Evolutionary conservation across 768 basidiomycete species (phyloP), one percentile per base, ranked within the genome.

Genomic region (Cystobasidium tubakii): DNA sequence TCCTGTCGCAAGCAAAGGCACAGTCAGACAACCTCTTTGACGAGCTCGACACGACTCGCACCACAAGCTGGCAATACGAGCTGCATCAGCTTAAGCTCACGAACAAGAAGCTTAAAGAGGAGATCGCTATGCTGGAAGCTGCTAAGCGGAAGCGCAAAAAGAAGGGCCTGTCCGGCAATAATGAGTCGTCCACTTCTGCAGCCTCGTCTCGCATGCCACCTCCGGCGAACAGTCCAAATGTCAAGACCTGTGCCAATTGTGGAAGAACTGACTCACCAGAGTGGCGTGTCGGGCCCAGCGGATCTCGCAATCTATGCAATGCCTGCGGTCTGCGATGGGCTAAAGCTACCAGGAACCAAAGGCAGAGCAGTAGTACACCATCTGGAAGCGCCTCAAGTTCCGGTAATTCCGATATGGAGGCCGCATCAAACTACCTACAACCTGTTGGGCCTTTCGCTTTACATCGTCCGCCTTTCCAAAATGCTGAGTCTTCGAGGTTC

Each of bases 291-390:
- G 95, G 95, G 13, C 95, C 95, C 0, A 84, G 86, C 71, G 95
- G 95, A 33, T 90, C 93, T 1, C 97, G 97, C 83, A 96, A 95
- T n/a, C 83, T 97, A 3, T 97, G 95, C 84, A 96, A 97, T 81
- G 93, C 93, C 1, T 96, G 95, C 77, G 94, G 94, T 29, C 82
- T 98, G 46, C 86, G 94, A 67, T 95, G 92, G 91, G 70, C 72
- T 25, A 77, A 77, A 60, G 75, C 69, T 12, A 71, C 69, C n/a
- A 74, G 60, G 55, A 34, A n/a, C 13, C 70, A 72, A 43, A 25
- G 69, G 31, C 69, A 60, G 29, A 33, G 36, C 31, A 71, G 69
- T 36, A 34, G 27, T 55, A 71, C 69, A 36, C 69, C 69, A 13
- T 33, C 69, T 36, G 43, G 54, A 46, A 67, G 42, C 66, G 44